These are phyloP conservation scores for Lizonia empirigonia DNA, from an alignment of 2,329 filamentous ascomycete species.

Conservation along the genomic window DNA sequence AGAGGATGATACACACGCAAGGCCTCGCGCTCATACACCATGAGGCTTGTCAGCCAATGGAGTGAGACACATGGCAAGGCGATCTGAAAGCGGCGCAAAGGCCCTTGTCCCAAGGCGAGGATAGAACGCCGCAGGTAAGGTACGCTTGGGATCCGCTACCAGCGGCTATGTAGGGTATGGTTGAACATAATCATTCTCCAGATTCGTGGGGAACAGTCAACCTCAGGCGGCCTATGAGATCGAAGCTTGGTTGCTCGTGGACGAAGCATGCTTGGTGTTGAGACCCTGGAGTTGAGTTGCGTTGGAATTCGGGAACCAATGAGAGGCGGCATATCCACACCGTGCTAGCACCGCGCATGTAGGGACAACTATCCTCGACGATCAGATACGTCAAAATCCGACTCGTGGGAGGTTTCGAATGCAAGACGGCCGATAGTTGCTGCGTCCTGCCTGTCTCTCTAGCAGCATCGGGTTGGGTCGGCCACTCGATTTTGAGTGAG, in stretches of 20 bases:
- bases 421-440: conserved; percentile 15
- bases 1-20: conserved; percentile 27
- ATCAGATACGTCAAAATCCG: conserved; percentile 15
- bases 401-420: conserved; percentile 10
- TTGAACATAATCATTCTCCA: conserved; percentile 39
- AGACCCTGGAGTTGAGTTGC: conserved; percentile 34
- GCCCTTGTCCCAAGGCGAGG: conserved; percentile 22
- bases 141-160: conserved; percentile 27
- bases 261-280: conserved; percentile 41
- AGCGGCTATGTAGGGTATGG: conserved; percentile 42
- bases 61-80: conserved; percentile 40
- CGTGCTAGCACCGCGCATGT: conserved; percentile 39
- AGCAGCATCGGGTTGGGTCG: conserved; percentile 9
- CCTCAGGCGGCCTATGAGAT: conserved; percentile 39
- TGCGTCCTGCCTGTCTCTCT: conserved; percentile 5
- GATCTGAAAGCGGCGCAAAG: conserved; percentile 27
- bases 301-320: conserved; percentile 36
- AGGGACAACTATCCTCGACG: conserved; percentile 27
- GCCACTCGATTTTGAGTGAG: neutral
- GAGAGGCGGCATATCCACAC: conserved; percentile 20
- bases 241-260: conserved; percentile 39
- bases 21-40: conserved; percentile 17
- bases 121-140: conserved; percentile 1
- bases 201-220: conserved; percentile 21
- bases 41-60: conserved; percentile 38